Evolutionary conservation across 73 alveolate species (phyloP).

Genomic region (Vitrella brassicaformis): DNA sequence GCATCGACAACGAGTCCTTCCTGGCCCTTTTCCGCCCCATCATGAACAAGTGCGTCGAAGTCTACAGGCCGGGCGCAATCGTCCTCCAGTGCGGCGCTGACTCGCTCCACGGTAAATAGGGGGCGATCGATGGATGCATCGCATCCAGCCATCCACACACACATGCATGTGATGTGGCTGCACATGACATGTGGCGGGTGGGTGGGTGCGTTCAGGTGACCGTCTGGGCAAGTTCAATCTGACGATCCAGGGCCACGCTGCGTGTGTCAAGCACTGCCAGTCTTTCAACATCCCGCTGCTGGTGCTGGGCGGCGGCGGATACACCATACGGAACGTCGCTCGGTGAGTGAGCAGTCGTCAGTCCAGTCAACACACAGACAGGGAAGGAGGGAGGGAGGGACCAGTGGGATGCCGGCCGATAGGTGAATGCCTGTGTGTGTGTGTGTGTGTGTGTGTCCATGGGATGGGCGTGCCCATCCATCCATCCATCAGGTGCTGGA

Average conservation of each 20-base stretch:
- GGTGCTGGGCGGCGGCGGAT: slow-evolving; percentile 97
- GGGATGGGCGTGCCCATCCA: no score
- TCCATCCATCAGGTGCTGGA: slow-evolving; percentile 95
- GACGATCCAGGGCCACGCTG: slow-evolving; percentile 91
- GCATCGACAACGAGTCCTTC: slow-evolving; percentile 81
- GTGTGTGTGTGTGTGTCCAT: no score
- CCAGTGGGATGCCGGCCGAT: no score
- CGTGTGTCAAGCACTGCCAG: slow-evolving; percentile 69
- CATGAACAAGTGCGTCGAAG: slow-evolving; percentile 62
- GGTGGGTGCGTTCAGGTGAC: no score
- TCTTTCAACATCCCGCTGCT: slow-evolving; percentile 86
- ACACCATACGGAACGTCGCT: slow-evolving; percentile 87
- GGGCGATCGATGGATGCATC: neutral
- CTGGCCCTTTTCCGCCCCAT: slow-evolving; percentile 58
- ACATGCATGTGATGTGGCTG: no score
- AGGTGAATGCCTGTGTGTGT: no score
- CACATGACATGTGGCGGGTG: no score
- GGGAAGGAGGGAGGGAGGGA: no score
- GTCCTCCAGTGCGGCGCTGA: slow-evolving; percentile 94
- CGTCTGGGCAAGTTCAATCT: slow-evolving; percentile 84
- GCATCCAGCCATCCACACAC: no score
- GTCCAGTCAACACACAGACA: no score
- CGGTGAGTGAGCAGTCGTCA: no score
- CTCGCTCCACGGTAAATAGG: slow-evolving; percentile 82
- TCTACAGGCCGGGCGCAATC: slow-evolving; percentile 79